Base-by-base conservation (phyloP, 768 basidiomycete species). In the Leucocoprinus birnbaumii region DNA sequence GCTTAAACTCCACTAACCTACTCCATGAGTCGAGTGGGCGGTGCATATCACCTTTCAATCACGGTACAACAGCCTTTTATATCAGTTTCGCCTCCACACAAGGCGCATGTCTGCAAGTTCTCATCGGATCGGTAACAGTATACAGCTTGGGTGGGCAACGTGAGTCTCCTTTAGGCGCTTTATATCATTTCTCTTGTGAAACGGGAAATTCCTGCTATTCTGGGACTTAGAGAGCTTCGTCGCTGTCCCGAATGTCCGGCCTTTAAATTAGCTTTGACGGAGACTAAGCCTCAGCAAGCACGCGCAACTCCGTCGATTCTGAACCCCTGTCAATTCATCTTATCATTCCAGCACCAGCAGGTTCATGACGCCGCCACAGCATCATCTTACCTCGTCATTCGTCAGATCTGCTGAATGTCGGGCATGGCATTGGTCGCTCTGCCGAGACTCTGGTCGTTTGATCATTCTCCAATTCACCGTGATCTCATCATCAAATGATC, bases 41-140 rank as follows among this genome's bases (percentile, higher is more conserved):
- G 31, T 31, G 31, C 31, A 31, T n/a, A 24, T 50, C 48, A 50
- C 10, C n/a, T 16, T 14, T 41, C 40, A 16, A 41, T 16, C 40
- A 6, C 40, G 18, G 40, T 41, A 14, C 40, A 41, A 14, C 40
- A 3, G n/a, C n/a, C 27, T 11, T 18, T 4, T n/a, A 27, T 14
- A 31, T 48, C 16, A 34, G 3, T 37, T 4, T 35, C 51, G 51
- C 41, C 31, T 53, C 51, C 51, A 44, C 51, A 25, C 40, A 31
- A 45, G 24, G 19, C 31, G 42, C 51, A 25, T 35, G 26, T 11
- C 8, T 25, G 34, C 14, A 7, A 14, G 7, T n/a, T 38, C 38
- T 38, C 38, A n/a, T 38, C 38, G 38, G 38, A 38, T 38, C 38
- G 11, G 38, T 38, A 42, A 10, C n/a, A 31, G 25, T 18, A 10